Evolutionary conservation across 345 rosid genomes (phyloP).

Genomic region (Gynandropsis gynandra): DNA sequence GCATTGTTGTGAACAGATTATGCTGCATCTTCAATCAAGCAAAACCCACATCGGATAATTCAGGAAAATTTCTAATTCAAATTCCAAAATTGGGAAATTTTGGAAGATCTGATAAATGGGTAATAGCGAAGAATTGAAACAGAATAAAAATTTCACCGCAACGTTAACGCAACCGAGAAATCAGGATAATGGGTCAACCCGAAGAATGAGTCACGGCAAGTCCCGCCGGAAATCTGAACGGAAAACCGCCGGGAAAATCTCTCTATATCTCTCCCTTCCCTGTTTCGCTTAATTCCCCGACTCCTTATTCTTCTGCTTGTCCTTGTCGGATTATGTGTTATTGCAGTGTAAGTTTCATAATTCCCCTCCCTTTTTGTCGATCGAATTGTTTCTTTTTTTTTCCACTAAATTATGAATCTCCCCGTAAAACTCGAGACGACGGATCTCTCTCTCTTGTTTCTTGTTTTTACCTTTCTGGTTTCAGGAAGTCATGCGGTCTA

Average conservation of each 20-base stretch:
- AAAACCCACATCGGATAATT: neutral
- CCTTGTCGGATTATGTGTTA: slow-evolving; percentile 19
- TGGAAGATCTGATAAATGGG: slow-evolving; percentile 18
- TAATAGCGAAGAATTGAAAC: neutral
- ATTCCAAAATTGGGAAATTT: neutral
- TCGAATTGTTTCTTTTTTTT: neutral
- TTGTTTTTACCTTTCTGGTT: slow-evolving; percentile 10
- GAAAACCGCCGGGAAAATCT: neutral
- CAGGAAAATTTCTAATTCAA: slow-evolving; percentile 14
- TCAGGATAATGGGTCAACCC: neutral
- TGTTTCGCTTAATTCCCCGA: neutral
- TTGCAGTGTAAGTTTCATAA: slow-evolving; percentile 25
- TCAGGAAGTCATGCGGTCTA: slow-evolving; percentile 22
- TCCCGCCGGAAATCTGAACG: slow-evolving; percentile 4
- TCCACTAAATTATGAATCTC: slow-evolving; percentile 18
- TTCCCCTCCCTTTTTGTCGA: slow-evolving; percentile 10
- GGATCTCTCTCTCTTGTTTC: slow-evolving; percentile 10
- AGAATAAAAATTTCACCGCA: slow-evolving; percentile 12
- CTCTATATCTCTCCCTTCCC: neutral
- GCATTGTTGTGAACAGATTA: slow-evolving; percentile 74
- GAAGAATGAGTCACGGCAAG: slow-evolving; percentile 15
- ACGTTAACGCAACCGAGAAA: slow-evolving; percentile 13
- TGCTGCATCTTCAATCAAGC: slow-evolving; percentile 56
- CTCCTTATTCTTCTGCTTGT: neutral
- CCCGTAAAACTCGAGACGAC: slow-evolving; percentile 23